These are phyloP conservation scores for Alternaria conjuncta DNA, from an alignment of 2,329 filamentous ascomycete genomes.

Conservation along the genomic window DNA sequence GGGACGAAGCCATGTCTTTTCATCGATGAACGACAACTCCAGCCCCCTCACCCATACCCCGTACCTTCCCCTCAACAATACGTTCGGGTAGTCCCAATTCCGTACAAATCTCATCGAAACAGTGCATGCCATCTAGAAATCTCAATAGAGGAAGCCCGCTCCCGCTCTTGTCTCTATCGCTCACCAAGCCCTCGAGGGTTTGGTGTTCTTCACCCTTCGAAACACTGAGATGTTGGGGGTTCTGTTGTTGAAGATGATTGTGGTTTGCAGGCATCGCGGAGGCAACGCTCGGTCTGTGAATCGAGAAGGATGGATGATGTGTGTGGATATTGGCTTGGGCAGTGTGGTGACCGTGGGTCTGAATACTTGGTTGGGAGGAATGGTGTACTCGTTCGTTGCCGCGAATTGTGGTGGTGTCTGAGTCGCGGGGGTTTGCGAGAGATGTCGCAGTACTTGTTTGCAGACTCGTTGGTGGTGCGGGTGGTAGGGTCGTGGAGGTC, in stretches of 20 bases:
- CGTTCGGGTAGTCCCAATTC: conserved; percentile 74
- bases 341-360: conserved; percentile 5
- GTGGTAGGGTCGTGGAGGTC: conserved; percentile 24
- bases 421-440: conserved; percentile 23
- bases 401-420: conserved; percentile 25
- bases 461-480: conserved; percentile 36
- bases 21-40: conserved; percentile 37
- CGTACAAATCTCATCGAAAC: conserved; percentile 82
- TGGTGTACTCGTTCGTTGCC: conserved; percentile 16
- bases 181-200: conserved; percentile 21
- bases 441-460: conserved; percentile 27
- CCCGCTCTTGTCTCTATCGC: conserved; percentile 24
- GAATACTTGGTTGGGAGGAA: conserved; percentile 2
- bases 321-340: conserved; percentile 13
- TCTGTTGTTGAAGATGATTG: not conserved
- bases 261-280: conserved; percentile 14
- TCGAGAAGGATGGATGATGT: conserved; percentile 23
- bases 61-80: conserved; percentile 73
- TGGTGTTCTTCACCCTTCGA: conserved; percentile 16
- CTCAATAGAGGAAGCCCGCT: conserved; percentile 60
- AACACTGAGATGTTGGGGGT: conserved; percentile 8
- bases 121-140: conserved; percentile 77
- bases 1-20: not conserved
- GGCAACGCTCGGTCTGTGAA: conserved; percentile 27
- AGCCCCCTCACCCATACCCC: conserved; percentile 48